Conservation (phyloP, 257 asterid species). For the Thymus mandschuricus region DNA sequence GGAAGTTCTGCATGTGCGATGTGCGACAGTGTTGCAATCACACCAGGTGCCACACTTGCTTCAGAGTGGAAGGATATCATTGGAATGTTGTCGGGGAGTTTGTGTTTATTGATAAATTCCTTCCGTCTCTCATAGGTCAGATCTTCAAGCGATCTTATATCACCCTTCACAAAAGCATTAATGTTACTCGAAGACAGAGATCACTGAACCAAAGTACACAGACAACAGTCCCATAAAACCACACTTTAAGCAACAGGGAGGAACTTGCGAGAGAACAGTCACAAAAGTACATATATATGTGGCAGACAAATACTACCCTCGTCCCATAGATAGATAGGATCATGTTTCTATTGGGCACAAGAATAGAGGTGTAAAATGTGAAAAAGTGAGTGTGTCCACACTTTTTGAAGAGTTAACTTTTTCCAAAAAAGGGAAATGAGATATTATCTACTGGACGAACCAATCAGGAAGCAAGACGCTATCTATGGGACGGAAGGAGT, state of each 20-base stretch:
- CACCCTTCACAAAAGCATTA: conserved; percentile 56
- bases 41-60: conserved; percentile 67
- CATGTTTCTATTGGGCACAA: too few species aligned
- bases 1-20: conserved; percentile 91
- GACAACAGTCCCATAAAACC: not conserved
- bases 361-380: too few species aligned
- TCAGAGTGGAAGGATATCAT: conserved; percentile 82
- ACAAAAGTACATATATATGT: not conserved
- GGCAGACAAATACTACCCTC: not conserved
- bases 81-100: conserved; percentile 76
- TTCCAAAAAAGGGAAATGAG: too few species aligned
- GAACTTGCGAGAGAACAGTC: not conserved
- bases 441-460: too few species aligned
- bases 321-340: too few species aligned
- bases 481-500: too few species aligned
- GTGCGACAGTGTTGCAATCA: conserved; percentile 75
- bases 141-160: conserved; percentile 82
- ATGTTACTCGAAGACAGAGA: not conserved
- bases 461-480: too few species aligned
- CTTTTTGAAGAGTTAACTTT: too few species aligned
- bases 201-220: not conserved
- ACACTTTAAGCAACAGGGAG: not conserved
- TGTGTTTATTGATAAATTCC: conserved; percentile 69
- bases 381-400: too few species aligned
- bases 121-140: conserved; percentile 81